Evolutionary conservation across 73 alveolate genomes (phyloP).

Genomic region (Paramecium sexaurelia): DNA sequence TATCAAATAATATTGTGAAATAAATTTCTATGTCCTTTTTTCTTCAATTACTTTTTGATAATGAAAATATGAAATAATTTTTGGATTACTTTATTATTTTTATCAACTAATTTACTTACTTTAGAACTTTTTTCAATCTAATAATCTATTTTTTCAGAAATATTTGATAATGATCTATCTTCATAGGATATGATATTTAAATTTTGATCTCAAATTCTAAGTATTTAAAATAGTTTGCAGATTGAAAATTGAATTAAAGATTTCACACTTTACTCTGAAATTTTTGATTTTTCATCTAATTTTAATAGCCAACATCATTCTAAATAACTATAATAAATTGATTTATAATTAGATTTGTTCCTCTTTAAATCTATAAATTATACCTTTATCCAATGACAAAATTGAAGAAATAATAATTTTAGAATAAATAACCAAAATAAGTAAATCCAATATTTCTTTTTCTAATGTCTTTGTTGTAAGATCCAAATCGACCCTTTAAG

Average conservation of each 20-base stretch:
- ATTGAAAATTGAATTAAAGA: constrained; percentile 88
- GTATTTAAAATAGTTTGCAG: constrained; percentile 91
- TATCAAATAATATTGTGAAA: no score
- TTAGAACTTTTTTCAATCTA: no score
- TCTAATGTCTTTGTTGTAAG: constrained; percentile 61
- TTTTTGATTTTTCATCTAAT: constrained; percentile 93
- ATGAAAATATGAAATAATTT: no score
- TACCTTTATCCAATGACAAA: constrained; percentile 94
- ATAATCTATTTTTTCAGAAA: no score
- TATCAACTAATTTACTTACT: no score
- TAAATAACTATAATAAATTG: constrained; percentile 94
- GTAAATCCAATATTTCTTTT: constrained; percentile 88
- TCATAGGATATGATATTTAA: no score
- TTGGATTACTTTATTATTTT: no score
- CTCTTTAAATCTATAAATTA: constrained; percentile 85
- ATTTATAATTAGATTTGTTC: no score
- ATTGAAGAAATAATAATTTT: constrained; percentile 91
- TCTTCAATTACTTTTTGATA: no score
- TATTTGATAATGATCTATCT: no score
- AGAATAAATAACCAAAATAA: constrained; percentile 95
- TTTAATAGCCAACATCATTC: constrained; percentile 92
- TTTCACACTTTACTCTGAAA: constrained; percentile 89
- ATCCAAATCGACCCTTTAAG: constrained; percentile 8
- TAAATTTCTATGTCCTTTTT: no score
- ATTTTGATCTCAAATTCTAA: constrained; percentile 92